Conservation (phyloP, 257 asterid genomes). For the Solanum bulbocastanum region DNA sequence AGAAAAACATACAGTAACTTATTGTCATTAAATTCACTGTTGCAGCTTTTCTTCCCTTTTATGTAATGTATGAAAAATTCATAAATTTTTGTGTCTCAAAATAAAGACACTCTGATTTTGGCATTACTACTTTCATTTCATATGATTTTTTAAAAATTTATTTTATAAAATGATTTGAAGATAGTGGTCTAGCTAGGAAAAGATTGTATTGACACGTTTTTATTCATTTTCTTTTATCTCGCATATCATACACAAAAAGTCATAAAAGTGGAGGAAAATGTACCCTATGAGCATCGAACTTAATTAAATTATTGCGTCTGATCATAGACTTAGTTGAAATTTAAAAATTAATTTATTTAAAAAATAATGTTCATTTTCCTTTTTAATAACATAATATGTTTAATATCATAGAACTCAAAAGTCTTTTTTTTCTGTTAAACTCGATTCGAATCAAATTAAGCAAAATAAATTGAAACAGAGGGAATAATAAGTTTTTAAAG, state of each 20-base stretch:
- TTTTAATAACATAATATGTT: too few relatives aligned
- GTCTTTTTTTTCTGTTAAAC: accelerated
- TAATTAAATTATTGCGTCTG: background rate
- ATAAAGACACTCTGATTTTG: background rate
- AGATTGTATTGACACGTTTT: background rate
- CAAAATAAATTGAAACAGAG: background rate
- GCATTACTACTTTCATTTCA: background rate
- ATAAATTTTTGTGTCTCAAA: background rate
- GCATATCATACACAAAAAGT: background rate
- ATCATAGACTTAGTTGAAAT: background rate
- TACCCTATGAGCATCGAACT: background rate
- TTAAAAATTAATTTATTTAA: too few relatives aligned
- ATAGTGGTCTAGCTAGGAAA: background rate
- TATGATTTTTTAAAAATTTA: too few relatives aligned
- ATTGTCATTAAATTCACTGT: background rate
- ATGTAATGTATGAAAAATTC: background rate
- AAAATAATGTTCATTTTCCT: too few relatives aligned
- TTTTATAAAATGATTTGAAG: background rate
- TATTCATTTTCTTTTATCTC: background rate
- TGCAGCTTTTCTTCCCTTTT: background rate
- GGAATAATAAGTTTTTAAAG: too few relatives aligned
- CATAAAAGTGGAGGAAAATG: background rate
- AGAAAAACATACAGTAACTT: background rate
- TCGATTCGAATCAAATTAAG: too few relatives aligned
- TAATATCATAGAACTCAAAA: background rate